phyloP scores from a whole-genome alignment of 495 filamentous ascomycete species.

The Penicillium paxilli region DNA sequence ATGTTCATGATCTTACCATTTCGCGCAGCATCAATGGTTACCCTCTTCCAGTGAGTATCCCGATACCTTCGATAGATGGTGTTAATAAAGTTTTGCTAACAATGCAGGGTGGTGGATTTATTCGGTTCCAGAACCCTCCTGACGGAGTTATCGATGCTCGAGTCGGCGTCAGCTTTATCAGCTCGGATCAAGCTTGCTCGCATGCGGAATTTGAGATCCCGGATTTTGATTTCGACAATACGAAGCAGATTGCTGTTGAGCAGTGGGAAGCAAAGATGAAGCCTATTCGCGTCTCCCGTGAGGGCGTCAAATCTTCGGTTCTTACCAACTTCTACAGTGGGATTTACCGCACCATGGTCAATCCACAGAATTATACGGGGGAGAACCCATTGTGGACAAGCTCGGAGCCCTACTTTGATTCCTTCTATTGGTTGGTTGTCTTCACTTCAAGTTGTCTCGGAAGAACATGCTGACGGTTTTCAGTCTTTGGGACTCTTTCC shows the following conservation, averaged over 20 bases:
- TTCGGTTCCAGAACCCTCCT: constrained; percentile 50
- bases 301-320: constrained; percentile 57
- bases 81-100: not conserved
- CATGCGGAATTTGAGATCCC: constrained; percentile 64
- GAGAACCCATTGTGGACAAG: constrained; percentile 73
- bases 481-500: constrained; percentile 61
- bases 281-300: constrained; percentile 45
- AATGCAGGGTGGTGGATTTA: constrained; percentile 61
- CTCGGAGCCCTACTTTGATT: constrained; percentile 62
- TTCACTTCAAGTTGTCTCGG: not conserved
- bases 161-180: constrained; percentile 73
- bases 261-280: constrained; percentile 56
- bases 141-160: constrained; percentile 54
- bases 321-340: constrained; percentile 58
- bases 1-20: constrained; percentile 58
- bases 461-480: constrained; percentile 8
- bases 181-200: constrained; percentile 59
- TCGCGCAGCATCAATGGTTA: constrained; percentile 70
- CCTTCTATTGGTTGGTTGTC: constrained; percentile 55
- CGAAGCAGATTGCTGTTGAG: constrained; percentile 41
- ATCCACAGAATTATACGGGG: constrained; percentile 73
- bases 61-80: not conserved
- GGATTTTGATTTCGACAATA: constrained; percentile 43
- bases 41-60: constrained; percentile 62
- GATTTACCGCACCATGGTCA: constrained; percentile 58